Evolutionary conservation across 2,329 filamentous ascomycete genomes (phyloP).

Genomic region (Neopestalotiopsis sp.): DNA sequence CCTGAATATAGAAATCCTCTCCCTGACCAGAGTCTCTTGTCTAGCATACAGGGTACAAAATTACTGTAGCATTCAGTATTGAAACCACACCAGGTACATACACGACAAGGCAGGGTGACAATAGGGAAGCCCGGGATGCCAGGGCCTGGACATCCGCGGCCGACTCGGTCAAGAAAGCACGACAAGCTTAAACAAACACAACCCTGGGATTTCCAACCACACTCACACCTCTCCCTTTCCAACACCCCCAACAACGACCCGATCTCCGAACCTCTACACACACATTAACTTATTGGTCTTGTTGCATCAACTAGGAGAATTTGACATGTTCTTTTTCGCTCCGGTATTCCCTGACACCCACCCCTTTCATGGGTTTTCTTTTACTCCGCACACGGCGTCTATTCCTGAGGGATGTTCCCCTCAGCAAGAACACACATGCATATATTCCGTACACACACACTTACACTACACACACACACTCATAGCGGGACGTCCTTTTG

Average conservation of each 20-base stretch:
- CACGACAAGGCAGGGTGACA: neutral
- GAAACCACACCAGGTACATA: neutral
- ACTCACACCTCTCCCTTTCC: neutral
- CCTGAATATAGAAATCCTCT: neutral
- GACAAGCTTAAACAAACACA: neutral
- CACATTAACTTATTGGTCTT: neutral
- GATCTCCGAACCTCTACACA: slow-evolving; percentile 7
- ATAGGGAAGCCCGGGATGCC: neutral
- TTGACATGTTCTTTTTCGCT: neutral
- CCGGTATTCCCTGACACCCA: neutral
- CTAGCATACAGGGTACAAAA: too few relatives aligned
- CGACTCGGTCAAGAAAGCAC: slow-evolving; percentile 8
- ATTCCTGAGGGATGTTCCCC: too few relatives aligned
- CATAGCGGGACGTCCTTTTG: too few relatives aligned
- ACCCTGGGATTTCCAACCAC: neutral
- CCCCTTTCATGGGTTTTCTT: neutral
- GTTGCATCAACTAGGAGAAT: slow-evolving; percentile 5
- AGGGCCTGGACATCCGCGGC: slow-evolving; percentile 8
- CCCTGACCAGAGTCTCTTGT: too few relatives aligned
- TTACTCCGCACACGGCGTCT: too few relatives aligned
- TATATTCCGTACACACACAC: too few relatives aligned
- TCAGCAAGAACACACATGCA: too few relatives aligned
- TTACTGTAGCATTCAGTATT: too few relatives aligned
- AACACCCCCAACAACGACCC: neutral
- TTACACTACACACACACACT: too few relatives aligned